Evolutionary conservation across 2,329 filamentous ascomycete species (phyloP), one percentile per base, ranked within the genome.

Genomic region (Arthrobotrys megalospora): DNA sequence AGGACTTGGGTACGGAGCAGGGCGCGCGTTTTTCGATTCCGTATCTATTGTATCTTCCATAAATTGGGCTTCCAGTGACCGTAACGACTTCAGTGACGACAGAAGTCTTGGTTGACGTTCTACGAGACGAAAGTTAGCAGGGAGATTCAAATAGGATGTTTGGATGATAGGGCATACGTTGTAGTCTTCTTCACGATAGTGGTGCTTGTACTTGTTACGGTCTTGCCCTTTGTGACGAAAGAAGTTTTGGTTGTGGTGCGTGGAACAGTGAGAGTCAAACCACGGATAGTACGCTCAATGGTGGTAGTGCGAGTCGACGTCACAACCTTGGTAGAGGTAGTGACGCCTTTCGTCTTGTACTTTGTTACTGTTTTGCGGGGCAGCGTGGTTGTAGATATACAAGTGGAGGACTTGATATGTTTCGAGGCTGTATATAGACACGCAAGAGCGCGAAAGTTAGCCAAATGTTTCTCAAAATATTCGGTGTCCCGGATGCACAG

Each of bases 221-320:
- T 62, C 10, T 16, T 28, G 55, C 6, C 14, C 19, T 62, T 62
- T 11, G 55, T 62, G 6, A n/a, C n/a, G 21, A 28, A n/a, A 1
- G 36, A 16, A 24, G 55, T 62, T 16, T 62, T 62, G 34, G 55
- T 62, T 12, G 55, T 62, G 14, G 55, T 62, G 55, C 14, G 19
- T 19, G 55, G 55, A 8, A 21, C 11, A 1, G 55, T 62, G 12
- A 41, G 36, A 24, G 55, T 62, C 4, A 38, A 43, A 11, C 55
- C 55, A 8, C 19, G 14, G 14, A 62, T 38, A n/a, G 55, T 41
- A 8, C 36, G 34, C 36, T 41, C 12, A 5, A 43, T n/a, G 34
- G 55, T 62, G 19, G 16, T 28, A 12, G 55, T 62, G 36, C 55
- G 41, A 21, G 55, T 62, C 8, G 55, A 21, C 6, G 55, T 62